Evolutionary conservation across 2,329 filamentous ascomycete species (phyloP), one percentile per base, ranked within the genome.

Genomic region (Sporothrix brasiliensis): DNA sequence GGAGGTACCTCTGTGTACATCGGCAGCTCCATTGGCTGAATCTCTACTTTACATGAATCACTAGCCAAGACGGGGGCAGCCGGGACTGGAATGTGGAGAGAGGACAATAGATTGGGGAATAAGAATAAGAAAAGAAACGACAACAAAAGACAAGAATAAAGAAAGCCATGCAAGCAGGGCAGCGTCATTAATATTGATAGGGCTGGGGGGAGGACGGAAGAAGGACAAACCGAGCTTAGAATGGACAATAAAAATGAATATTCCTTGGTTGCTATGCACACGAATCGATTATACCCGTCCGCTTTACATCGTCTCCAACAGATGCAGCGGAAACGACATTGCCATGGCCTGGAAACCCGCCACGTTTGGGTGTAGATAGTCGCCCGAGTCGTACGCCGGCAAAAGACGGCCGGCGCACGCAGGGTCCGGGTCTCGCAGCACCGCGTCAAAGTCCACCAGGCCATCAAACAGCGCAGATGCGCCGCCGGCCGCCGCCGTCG

Each of bases 391-490:
- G 54, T 58, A 58, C 11, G 27, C 27, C 7, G 54, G 54, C 1
- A 58, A 30, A n/a, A 58, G 54, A 9, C 54, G 27, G 14, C 54
- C 54, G 14, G 27, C 24, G n/a, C 54, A 58, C 6, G 7, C 27
- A 34, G 54, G 54, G 6, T 58, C 39, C 16, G 27, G 27, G 27
- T 30, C 27, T 30, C 54, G 54, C 16, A 58, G 14, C 7, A 58
- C 27, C 10, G 54, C 27, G 27, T 58, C 54, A 58, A 58, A 58
- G 27, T 58, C 54, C 11, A 58, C 54, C 4, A 58, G 54, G 54
- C 54, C 27, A 16, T 58, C 54, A 58, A 58, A 58, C 14, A 58
- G 27, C 3, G 27, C 27, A 30, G 27, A 30, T 5, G 4, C 27
- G 27, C 3, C 27, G 4, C 27, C 27, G 4, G 27, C 27, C 27